Base-by-base conservation (phyloP, 2,329 filamentous ascomycete genomes). In the Sarocladium kiliense region DNA sequence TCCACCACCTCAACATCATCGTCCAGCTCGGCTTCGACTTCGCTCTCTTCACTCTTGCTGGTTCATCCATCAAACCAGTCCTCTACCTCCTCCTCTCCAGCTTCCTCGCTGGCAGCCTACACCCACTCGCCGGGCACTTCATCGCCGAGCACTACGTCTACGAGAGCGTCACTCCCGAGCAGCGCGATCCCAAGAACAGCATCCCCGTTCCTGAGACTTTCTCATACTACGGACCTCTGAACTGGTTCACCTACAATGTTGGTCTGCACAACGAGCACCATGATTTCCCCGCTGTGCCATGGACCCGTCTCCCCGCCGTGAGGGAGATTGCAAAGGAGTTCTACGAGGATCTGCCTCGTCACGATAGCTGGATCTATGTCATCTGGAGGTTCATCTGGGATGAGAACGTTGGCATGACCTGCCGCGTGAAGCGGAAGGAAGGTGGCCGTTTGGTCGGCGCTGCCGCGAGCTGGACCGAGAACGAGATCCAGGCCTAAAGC, bases 251-350 rank as follows among this genome's bases (percentile, higher is more conserved):
- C 1, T 99, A 97, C 79, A 99, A 99, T 64, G 94, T 99, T 45
- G 94, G 94, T 54, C 77, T 97, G 66, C 94, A 99, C 77, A 99
- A 99, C 69, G 94, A 99, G 77, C 94, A 99, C 73, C 94, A 99
- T 71, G 94, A 99, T 72, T 99, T 99, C 74, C 94, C 94, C 11
- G 94, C 94, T 49, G 84, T 99, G 47, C 93, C 94, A 0, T 99
- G 94, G 94, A 97, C 91, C 10, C 80, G 88, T 30, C 80, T 99
- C 37, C 88, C 86, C 55, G 79, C 79, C 66, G 77, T 99, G 54
- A 85, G 92, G 66, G 74, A 84, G 59, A 88, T 95, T 56, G 94
- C 94, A 1, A 81, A 81, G 60, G 94, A 97, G 72, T 99, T 97
- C 68, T 99, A 99, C 73, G 84, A 87, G 60, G 88, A 89, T 57